Evolutionary conservation across 495 filamentous ascomycete genomes (phyloP).

Genomic region (Jackrogersella minutella): DNA sequence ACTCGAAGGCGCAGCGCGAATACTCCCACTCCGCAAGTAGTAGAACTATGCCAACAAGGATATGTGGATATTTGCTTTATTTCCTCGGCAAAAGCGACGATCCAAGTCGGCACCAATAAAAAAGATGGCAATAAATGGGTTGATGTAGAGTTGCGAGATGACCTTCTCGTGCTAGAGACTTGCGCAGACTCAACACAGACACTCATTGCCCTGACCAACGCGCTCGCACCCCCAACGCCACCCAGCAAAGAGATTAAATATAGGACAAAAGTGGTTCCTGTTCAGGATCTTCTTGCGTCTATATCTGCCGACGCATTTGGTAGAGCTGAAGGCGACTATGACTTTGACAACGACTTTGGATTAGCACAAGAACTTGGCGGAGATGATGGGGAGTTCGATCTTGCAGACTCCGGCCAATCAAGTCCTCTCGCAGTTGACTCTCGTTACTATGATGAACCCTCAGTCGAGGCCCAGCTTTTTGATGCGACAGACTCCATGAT

Average conservation of each 20-base stretch:
- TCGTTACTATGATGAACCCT: conserved; percentile 50
- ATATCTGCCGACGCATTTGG: conserved; percentile 86
- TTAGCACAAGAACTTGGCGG: conserved; percentile 49
- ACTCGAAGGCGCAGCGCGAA: conserved; percentile 56
- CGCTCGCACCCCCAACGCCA: conserved; percentile 80
- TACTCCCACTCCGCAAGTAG: conserved; percentile 66
- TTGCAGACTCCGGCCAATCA: conserved; percentile 44
- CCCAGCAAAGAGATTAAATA: conserved; percentile 85
- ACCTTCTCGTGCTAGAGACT: conserved; percentile 88
- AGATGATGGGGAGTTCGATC: conserved; percentile 43
- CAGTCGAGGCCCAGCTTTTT: conserved; percentile 50
- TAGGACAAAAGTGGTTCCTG: conserved; percentile 82
- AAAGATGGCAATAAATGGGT: conserved; percentile 68
- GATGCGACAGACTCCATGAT: conserved; percentile 50
- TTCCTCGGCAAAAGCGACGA: conserved; percentile 73
- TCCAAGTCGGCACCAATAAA: conserved; percentile 60
- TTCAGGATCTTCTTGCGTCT: conserved; percentile 88
- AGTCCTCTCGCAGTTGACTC: conserved; percentile 51
- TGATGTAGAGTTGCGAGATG: conserved; percentile 82
- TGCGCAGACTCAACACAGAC: conserved; percentile 98
- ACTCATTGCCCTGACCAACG: conserved; percentile 79
- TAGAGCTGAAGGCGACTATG: conserved; percentile 61
- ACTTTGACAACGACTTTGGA: conserved; percentile 65
- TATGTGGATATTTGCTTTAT: conserved; percentile 87
- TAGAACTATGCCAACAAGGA: conserved; percentile 71